phyloP scores from a whole-genome alignment of 371 early-diverging fungal genomes.

The Rhizomucor pusillus region DNA sequence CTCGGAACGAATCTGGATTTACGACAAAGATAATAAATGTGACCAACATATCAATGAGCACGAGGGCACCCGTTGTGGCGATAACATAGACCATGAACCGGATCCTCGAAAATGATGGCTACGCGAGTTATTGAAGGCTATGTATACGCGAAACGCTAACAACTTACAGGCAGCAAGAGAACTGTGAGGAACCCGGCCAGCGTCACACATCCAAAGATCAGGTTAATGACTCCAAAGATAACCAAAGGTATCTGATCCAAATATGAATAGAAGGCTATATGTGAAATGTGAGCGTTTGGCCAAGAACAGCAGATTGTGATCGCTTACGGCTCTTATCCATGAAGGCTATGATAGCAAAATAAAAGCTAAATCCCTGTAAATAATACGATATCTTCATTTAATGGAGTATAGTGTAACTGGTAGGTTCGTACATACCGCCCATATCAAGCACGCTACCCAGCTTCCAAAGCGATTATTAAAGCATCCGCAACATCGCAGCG shows the following conservation, averaged over 20 bases:
- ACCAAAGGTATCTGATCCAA: constrained; percentile 20
- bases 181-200: constrained; percentile 14
- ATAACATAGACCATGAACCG: constrained; percentile 15
- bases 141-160: neutral
- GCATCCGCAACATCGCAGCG: constrained; percentile 24
- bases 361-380: constrained; percentile 27
- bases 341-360: constrained; percentile 30
- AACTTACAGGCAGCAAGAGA: neutral
- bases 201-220: constrained; percentile 25
- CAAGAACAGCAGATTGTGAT: neutral
- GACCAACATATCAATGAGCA: constrained; percentile 17
- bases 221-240: constrained; percentile 25
- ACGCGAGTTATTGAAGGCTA: too few species aligned
- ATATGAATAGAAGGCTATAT: constrained; percentile 33
- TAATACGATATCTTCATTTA: neutral
- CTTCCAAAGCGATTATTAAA: constrained; percentile 25
- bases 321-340: constrained; percentile 27
- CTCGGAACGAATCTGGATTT: constrained; percentile 8
- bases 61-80: constrained; percentile 1
- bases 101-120: constrained; percentile 11
- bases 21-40: constrained; percentile 19
- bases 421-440: constrained; percentile 21
- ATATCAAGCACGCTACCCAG: constrained; percentile 19
- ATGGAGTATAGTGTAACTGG: neutral
- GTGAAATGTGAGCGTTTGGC: constrained; percentile 1